Evolutionary conservation across 2,329 filamentous ascomycete genomes (phyloP).

Genomic region (Cryphonectria nitschkei): DNA sequence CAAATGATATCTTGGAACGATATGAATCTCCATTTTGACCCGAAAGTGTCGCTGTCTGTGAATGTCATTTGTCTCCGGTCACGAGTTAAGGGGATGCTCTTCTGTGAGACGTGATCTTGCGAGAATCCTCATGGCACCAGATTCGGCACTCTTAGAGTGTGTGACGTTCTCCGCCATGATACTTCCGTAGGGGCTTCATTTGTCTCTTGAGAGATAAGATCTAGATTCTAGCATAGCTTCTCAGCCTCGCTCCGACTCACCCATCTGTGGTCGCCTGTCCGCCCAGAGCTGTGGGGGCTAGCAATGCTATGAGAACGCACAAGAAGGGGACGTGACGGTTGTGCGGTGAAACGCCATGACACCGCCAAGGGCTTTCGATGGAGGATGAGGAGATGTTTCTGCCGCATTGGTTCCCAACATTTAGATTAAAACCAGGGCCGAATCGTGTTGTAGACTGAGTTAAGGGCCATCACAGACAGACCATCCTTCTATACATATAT

Average conservation of each 20-base stretch:
- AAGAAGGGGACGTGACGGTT: background rate
- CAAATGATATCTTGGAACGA: background rate
- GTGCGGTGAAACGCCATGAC: background rate
- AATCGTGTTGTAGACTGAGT: background rate
- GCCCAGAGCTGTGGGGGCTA: background rate
- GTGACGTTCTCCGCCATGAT: background rate
- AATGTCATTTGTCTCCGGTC: no score
- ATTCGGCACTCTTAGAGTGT: slow-evolving; percentile 1
- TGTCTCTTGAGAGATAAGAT: background rate
- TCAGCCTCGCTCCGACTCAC: background rate
- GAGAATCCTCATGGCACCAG: background rate
- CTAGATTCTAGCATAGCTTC: background rate
- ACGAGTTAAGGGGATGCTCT: background rate
- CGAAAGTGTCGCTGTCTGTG: background rate
- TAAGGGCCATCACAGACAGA: background rate
- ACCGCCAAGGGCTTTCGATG: background rate
- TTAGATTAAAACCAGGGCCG: background rate
- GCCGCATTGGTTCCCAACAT: background rate
- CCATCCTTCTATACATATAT: background rate
- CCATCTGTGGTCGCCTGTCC: background rate
- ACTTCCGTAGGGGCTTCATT: background rate
- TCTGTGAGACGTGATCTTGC: slow-evolving; percentile 13
- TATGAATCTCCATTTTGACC: background rate
- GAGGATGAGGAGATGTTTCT: background rate
- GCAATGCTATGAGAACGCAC: background rate